Evolutionary conservation across 2,329 filamentous ascomycete species (phyloP).

Genomic region (Chaetothyriales sp.): DNA sequence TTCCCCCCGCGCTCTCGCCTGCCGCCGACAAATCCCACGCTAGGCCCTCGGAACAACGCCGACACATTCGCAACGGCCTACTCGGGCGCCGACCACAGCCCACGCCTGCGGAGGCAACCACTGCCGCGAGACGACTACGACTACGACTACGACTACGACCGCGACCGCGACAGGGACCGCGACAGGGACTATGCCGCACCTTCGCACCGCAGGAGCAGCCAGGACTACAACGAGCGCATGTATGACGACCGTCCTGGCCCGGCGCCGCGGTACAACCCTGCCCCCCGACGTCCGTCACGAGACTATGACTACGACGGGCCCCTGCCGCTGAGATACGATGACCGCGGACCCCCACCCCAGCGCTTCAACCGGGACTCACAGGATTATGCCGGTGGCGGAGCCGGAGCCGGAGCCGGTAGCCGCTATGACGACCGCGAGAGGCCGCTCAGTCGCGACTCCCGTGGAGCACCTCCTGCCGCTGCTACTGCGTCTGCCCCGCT

Average conservation of each 20-base stretch:
- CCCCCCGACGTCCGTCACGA: not conserved
- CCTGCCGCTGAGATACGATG: not conserved
- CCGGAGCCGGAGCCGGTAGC: not conserved
- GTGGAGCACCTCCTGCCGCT: not conserved
- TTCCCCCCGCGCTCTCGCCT: constrained; percentile 1
- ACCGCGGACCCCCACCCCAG: not conserved
- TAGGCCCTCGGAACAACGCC: constrained; percentile 8
- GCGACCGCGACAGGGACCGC: not conserved
- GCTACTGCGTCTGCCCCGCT: not conserved
- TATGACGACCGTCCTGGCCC: not conserved
- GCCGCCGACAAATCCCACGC: not conserved
- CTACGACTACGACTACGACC: not conserved
- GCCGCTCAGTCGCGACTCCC: not conserved
- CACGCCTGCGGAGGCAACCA: constrained; percentile 1
- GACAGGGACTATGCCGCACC: not conserved
- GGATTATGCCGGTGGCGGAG: not conserved
- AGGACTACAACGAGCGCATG: not conserved
- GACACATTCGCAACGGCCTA: constrained; percentile 20
- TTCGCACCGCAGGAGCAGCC: not conserved
- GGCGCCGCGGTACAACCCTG: not conserved
- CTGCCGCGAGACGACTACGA: not conserved
- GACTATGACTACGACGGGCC: not conserved
- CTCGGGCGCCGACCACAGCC: constrained; percentile 13
- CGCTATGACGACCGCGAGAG: not conserved
- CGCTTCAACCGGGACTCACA: not conserved